Base-by-base conservation (phyloP, 2,329 filamentous ascomycete genomes). In the Diaporthe vaccinii region DNA sequence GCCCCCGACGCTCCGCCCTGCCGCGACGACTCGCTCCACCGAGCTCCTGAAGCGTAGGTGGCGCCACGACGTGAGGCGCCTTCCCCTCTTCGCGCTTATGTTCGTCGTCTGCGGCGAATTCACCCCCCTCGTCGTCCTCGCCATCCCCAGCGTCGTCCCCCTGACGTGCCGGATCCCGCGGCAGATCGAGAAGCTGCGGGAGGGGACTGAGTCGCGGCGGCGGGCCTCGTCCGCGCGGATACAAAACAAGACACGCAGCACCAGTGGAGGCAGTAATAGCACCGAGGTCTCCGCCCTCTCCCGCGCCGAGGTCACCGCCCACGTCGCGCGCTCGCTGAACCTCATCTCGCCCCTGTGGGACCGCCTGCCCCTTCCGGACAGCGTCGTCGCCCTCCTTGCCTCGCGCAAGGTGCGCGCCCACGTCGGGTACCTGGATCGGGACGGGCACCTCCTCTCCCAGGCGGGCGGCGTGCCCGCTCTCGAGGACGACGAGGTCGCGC, bases 31-130 rank as follows among this genome's bases (percentile, higher is more conserved):
- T 4, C 90, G 95, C 53, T 89, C 91, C 1, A 90, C 94, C 76
- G 93, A 93, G 84, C 92, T 96, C 78, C 88, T 98, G 2, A 84
- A 93, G 69, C 86, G 86, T 76, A 90, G 96, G 75, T 92, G 92
- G 57, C 86, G 87, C 57, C 90, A 93, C 79, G 97, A 98, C 82
- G 85, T 95, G 61, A 85, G 91, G n/a, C 92, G 95, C 34, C 87
- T 98, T 71, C 95, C 96, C 0, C 83, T 94, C 1, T 98, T 99
- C 82, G 92, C 87, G 0, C 76, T 98, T 4, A 85, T 98, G 68
- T 87, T 98, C 9, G 80, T 96, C 1, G 77, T 98, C 22, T 94
- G 94, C 82, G 96, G 95, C 36, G 96, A 98, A 84, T 93, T 98
- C 84, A 94, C 96, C 1, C 95, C 96, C 0, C 81, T 98, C 8